Evolutionary conservation across 2,329 filamentous ascomycete genomes (phyloP).

Genomic region (Cladobotryum protrusum): DNA sequence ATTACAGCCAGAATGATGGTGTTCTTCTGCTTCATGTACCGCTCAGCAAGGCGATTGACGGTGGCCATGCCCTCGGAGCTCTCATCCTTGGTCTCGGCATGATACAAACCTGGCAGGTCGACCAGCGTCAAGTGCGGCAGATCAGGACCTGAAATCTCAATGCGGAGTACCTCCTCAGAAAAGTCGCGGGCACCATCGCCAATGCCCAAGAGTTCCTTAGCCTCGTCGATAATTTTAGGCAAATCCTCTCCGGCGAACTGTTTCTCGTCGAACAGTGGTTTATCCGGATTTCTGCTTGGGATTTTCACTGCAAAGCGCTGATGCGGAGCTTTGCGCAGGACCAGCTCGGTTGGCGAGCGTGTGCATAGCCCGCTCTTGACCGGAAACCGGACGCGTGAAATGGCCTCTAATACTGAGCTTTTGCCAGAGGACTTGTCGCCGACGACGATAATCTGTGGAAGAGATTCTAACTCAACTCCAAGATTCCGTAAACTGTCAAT

Average conservation of each 20-base stretch:
- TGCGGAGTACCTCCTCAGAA: slow-evolving; percentile 39
- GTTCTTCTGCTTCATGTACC: slow-evolving; percentile 49
- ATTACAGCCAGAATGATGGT: slow-evolving; percentile 57
- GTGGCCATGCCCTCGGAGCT: slow-evolving; percentile 35
- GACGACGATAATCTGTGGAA: slow-evolving; percentile 49
- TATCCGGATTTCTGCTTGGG: neutral
- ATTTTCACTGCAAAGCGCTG: slow-evolving; percentile 28
- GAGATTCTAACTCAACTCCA: slow-evolving; percentile 24
- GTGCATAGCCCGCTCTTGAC: slow-evolving; percentile 54
- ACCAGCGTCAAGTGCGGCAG: slow-evolving; percentile 51
- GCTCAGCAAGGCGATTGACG: slow-evolving; percentile 41
- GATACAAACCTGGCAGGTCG: slow-evolving; percentile 52
- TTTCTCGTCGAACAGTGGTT: slow-evolving; percentile 22
- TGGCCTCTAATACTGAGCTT: slow-evolving; percentile 58
- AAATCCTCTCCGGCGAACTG: slow-evolving; percentile 23
- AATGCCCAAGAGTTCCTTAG: slow-evolving; percentile 45
- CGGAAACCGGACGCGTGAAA: slow-evolving; percentile 56
- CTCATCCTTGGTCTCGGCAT: slow-evolving; percentile 39
- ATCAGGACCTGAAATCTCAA: slow-evolving; percentile 42
- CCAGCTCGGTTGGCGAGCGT: slow-evolving; percentile 55
- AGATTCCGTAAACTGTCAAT: slow-evolving; percentile 13
- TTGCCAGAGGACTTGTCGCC: slow-evolving; percentile 59
- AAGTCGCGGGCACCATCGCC: slow-evolving; percentile 28
- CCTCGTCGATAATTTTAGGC: slow-evolving; percentile 30
- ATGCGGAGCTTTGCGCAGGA: slow-evolving; percentile 40